Evolutionary conservation across 192 early-diverging fungal species (phyloP).

Genomic region (Dimargaris cristalligena): DNA sequence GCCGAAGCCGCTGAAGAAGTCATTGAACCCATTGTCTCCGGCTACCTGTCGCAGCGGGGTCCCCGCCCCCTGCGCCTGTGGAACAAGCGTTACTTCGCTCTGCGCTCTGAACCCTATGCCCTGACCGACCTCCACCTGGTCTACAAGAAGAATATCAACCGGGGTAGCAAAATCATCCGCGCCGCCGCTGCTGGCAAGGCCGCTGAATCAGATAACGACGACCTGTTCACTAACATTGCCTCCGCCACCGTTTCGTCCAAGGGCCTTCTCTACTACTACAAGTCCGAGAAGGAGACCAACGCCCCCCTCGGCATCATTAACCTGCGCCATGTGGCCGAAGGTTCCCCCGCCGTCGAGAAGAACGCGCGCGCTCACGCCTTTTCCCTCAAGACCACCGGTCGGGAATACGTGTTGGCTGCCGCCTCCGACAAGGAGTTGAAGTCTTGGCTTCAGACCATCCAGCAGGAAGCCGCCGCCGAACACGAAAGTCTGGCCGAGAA

Average conservation of each 20-base stretch:
- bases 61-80: constrained; percentile 9
- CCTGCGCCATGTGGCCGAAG: constrained; percentile 3
- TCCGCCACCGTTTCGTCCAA: constrained; percentile 1
- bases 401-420: constrained; percentile 2
- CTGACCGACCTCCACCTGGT: constrained; percentile 4
- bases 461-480: neutral
- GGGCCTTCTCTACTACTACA: constrained; percentile 9
- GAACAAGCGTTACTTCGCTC: constrained; percentile 9
- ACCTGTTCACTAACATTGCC: neutral
- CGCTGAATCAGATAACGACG: neutral
- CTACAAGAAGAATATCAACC: constrained; percentile 7
- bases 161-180: neutral
- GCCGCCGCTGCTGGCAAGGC: neutral
- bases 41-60: constrained; percentile 5
- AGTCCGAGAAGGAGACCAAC: constrained; percentile 1
- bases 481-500: neutral
- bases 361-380: neutral
- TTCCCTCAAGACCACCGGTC: constrained; percentile 1
- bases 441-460: neutral
- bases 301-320: constrained; percentile 7
- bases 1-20: neutral
- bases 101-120: constrained; percentile 1
- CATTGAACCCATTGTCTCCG: neutral
- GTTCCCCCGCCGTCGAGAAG: constrained; percentile 8
- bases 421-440: constrained; percentile 4